Base-by-base conservation (phyloP, 1,284 basidiomycete species). In the Exobasidium cylindrosporum region DNA sequence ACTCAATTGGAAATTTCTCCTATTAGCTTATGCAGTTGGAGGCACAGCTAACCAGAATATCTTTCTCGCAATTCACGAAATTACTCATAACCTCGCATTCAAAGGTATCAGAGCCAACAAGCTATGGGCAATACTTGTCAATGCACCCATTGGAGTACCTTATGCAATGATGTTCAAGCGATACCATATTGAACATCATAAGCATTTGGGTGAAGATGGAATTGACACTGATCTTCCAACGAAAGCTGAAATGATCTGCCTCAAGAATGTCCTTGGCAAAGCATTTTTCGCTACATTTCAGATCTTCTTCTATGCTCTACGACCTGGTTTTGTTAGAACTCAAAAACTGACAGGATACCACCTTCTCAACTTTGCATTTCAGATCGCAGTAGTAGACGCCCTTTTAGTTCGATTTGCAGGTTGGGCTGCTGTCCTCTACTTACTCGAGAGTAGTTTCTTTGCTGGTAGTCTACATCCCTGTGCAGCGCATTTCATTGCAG, bases 251-350 rank as follows among this genome's bases (percentile, higher is more conserved):
- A 85, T 96, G 31, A 68, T 94, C 50, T 86, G 89, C 57, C 83
- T 98, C 60, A 92, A 93, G 81, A 97, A 97, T 77, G 94, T 98
- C 4, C 86, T 96, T 4, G 95, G 95, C 55, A 98, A 98, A 81
- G 89, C 94, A 1, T 97, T 98, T 81, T 98, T 98, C 78, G 92
- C 91, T 60, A 95, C 92, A 0, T 98, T 97, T 83, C 96, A 98
- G 82, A 93, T 98, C 69, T 83, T 98, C 62, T 98, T 98, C 83
- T 98, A 98, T 80, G 96, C 96, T 31, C 84, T 98, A 52, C 89
- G 95, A 30, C 95, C 95, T 0, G 91, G 90, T n/a, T 90, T 98
- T 76, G 88, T 97, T 60, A 88, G 92, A 53, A 84, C 87, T 2
- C 95, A 97, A 76, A 85, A 82, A 13, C 84, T 88, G 10, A 96